Base-by-base conservation (phyloP, 164 flowering plant species). In the Saururus chinensis region DNA sequence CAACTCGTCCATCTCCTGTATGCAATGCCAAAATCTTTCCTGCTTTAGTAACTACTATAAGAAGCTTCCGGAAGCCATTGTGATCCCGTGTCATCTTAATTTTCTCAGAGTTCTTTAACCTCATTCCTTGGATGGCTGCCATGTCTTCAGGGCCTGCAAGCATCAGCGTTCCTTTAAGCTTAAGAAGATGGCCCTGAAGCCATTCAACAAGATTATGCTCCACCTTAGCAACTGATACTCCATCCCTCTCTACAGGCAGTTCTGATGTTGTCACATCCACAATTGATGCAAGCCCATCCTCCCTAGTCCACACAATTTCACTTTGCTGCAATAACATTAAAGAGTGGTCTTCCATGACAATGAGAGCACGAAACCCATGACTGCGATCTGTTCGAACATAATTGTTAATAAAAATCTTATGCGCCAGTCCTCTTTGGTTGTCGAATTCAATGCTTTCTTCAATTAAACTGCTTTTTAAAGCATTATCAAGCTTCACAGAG, bases 261-360 rank as follows among this genome's bases (percentile, higher is more conserved):
- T 93, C 97, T 40, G 93, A 83, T 66, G 97, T 82, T 52, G 86
- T 82, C 45, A 83, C 87, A 75, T 84, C 96, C 56, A 85, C 65
- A 68, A 95, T 72, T 40, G 97, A 95, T 60, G 96, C 97, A 66
- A 95, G 88, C 40, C 96, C 92, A 74, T 95, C 99, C 69, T 95
- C 99, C 75, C 97, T 81, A 61, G 79, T 78, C 99, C 99, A 95
- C 22, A 95, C 97, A 80, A 88, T 79, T 63, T 74, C 87, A 66
- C 99, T 97, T 73, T 95, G 97, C 64, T 95, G 99, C 52, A 91
- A 57, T 64, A 95, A 74, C 63, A 86, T 64, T 35, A 87, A 75
- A 17, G 99, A 91, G 74, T 95, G 88, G 75, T 95, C 97, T 73
- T 91, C 96, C 97, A 91, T 88, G 51, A 88, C 92, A 80, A 95